Percentiles rank a stretch among this genome's conserved stretches.
These are phyloP conservation scores for Nakazawaea wickerhamii DNA, from an alignment of 805 yeast genomes.

Conservation along the genomic window DNA sequence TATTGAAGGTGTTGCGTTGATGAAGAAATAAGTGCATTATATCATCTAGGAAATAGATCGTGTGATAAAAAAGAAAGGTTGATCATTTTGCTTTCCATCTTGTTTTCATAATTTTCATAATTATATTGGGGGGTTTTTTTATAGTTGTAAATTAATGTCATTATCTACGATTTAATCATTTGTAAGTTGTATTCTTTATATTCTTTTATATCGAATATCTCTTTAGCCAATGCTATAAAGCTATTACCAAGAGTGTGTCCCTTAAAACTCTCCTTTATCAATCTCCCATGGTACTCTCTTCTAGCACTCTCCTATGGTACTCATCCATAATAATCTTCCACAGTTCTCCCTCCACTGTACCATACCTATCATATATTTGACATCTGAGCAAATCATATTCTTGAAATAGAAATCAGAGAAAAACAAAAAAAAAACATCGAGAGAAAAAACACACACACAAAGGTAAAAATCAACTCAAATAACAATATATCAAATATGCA, in stretches of 20 bases:
- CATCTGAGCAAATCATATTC: no score
- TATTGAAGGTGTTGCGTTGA: neutral
- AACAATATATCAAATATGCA: neutral
- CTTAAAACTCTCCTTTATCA: no score
- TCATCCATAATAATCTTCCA: no score
- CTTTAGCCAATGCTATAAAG: no score
- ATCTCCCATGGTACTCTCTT: no score
- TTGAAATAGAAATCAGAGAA: no score
- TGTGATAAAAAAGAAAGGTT: conserved; percentile 1
- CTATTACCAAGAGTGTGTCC: no score
- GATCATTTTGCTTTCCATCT: conserved; percentile 6
- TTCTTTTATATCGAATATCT: no score
- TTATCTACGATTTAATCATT: conserved; percentile 2
- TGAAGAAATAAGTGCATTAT: conserved; percentile 4
- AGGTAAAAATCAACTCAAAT: neutral
- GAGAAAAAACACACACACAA: neutral
- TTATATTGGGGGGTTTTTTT: conserved; percentile 8
- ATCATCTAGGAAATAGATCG: conserved; percentile 3
- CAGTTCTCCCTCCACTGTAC: no score
- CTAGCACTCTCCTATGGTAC: no score
- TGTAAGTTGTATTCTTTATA: neutral
- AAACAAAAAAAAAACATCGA: neutral
- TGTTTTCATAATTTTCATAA: conserved; percentile 8
- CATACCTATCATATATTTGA: no score
- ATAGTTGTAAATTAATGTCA: conserved; percentile 15